phyloP scores from a whole-genome alignment of 805 yeast species.

The Yamadazyma nakazawae region DNA sequence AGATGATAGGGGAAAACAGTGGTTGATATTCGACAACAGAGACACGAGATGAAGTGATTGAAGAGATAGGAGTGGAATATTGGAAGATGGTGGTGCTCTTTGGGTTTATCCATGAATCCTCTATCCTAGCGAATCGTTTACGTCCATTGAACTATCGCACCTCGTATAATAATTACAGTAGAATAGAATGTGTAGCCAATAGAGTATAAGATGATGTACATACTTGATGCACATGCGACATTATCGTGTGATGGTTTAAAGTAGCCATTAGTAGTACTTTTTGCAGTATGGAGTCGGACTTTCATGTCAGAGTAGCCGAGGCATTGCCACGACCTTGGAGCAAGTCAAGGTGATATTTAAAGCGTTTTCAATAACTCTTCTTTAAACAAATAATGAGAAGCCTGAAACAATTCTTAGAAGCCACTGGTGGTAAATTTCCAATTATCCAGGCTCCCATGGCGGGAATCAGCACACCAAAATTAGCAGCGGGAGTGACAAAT shows the following conservation, averaged over 20 bases:
- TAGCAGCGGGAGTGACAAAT: constrained; percentile 42
- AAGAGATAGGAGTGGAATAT: no score
- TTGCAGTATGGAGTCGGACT: background rate
- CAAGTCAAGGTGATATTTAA: background rate
- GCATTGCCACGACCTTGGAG: background rate
- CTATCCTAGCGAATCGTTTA: background rate
- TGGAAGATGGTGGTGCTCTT: no score
- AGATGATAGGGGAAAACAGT: background rate
- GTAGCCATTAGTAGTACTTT: background rate
- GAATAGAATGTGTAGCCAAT: background rate
- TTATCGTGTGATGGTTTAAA: background rate
- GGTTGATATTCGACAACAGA: background rate
- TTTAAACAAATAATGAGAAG: constrained; percentile 6
- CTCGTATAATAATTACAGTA: background rate
- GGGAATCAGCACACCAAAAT: constrained; percentile 44
- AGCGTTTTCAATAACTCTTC: background rate
- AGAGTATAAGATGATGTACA: background rate
- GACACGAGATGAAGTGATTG: background rate
- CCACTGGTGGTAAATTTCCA: constrained; percentile 36
- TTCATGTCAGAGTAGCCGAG: background rate
- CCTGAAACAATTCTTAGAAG: constrained; percentile 9
- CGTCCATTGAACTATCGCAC: background rate
- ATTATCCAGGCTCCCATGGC: constrained; percentile 62
- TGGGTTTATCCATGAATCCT: background rate
- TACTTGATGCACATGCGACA: no score